Evolutionary conservation across 257 asterid genomes (phyloP), one percentile per base, ranked within the genome.

Genomic region (Avicennia marina): DNA sequence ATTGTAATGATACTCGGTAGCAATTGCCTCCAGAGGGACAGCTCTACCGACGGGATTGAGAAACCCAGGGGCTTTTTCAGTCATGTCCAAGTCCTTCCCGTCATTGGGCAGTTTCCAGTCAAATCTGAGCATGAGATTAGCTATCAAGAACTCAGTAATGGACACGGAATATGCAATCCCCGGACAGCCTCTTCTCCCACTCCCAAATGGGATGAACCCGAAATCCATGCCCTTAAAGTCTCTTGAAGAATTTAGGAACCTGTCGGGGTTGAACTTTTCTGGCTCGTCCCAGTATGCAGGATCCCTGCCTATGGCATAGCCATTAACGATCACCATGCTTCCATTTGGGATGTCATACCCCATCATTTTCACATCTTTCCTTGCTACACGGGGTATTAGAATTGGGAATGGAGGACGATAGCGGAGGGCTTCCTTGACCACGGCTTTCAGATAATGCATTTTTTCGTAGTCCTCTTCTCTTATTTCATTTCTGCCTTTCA

Each of bases 281-380:
- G 81, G 78, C 2, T 78, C 57, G 0, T 78, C 45, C 89, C 85
- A 81, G 3, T 25, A 25, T 0, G 18, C 2, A 0, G 78, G 74
- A n/a, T 78, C 81, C 38, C 78, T 65, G 0, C 75, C 72, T 0
- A 78, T 73, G 3, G 85, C 64, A 83, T 81, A 78, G n/a, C 64
- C 25, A 22, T 81, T 81, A 1, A 58, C 18, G 1, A 71, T 5
- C 19, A 68, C 58, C 66, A 33, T 56, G 0, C 82, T 82, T 5
- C 84, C 78, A 0, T 63, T 56, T 15, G 62, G 16, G 7, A 82
- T 25, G 1, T 76, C 77, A 7, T 71, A 63, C 16, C 77, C 87
- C 84, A 73, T 58, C 1, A 82, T 19, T 4, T 36, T 42, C 1
- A 46, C 73, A 15, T 66, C 71, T 34, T 68, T 42, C 1, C 62